Conservation (phyloP, 1,284 basidiomycete species). For the Cryptococcus depauperatus region DNA sequence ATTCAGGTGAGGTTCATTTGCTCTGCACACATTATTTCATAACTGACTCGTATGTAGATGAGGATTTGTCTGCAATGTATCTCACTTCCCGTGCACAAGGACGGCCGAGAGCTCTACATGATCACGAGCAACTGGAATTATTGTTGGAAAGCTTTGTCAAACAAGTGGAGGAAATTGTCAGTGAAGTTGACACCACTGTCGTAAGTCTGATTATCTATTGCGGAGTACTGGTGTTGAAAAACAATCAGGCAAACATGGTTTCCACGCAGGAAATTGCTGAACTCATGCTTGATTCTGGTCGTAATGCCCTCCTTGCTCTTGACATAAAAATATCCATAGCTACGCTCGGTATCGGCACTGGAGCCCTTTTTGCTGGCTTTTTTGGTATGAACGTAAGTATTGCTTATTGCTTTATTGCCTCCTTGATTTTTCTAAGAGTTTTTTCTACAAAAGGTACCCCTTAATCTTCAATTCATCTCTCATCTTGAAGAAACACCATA, state of each 20-base stretch:
- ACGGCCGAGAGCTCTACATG: constrained; percentile 54
- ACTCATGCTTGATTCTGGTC: constrained; percentile 90
- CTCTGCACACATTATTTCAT: background rate
- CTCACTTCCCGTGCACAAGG: constrained; percentile 68
- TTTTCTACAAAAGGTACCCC: background rate
- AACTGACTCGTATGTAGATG: constrained; percentile 52
- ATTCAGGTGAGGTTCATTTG: constrained; percentile 58
- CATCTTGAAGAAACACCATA: constrained; percentile 39
- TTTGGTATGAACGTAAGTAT: constrained; percentile 84
- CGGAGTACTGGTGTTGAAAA: background rate
- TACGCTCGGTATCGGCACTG: constrained; percentile 85
- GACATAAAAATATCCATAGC: constrained; percentile 92
- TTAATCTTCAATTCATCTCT: background rate
- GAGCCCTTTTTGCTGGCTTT: constrained; percentile 81
- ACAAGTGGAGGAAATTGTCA: constrained; percentile 91
- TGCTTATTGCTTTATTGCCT: no score
- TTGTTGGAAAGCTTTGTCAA: constrained; percentile 89
- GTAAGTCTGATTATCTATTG: constrained; percentile 48
- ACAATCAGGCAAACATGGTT: constrained; percentile 69
- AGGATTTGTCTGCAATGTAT: constrained; percentile 88
- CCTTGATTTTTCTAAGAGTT: no score
- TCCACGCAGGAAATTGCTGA: constrained; percentile 97
- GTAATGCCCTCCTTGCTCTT: constrained; percentile 82
- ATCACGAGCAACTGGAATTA: constrained; percentile 89
- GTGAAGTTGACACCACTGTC: constrained; percentile 79